Conservation (phyloP, 2,329 filamentous ascomycete genomes). For the Septoria petroselini region DNA sequence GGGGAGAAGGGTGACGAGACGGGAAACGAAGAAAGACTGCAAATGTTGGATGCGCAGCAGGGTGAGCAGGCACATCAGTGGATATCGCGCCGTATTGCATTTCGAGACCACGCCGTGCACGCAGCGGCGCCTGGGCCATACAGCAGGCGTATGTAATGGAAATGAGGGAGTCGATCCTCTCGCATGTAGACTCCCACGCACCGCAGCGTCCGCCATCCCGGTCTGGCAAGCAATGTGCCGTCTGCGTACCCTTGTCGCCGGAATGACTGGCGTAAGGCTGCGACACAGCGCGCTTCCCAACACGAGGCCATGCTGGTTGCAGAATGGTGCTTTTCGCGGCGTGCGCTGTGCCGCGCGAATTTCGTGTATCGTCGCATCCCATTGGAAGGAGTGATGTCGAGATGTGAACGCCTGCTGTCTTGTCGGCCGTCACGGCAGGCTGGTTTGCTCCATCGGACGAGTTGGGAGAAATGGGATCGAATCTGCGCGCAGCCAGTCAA, state of each 20-base stretch:
- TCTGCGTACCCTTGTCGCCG: slow-evolving; percentile 7
- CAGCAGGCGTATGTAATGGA: slow-evolving; percentile 11
- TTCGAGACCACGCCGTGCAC: slow-evolving; percentile 6
- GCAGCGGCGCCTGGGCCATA: slow-evolving; percentile 3
- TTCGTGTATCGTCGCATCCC: not conserved
- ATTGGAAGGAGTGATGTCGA: not conserved
- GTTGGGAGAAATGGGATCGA: too few relatives aligned
- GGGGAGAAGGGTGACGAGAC: slow-evolving; percentile 4
- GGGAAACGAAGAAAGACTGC: not conserved
- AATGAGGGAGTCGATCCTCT: slow-evolving; percentile 11
- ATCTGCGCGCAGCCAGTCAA: too few relatives aligned
- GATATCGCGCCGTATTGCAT: slow-evolving; percentile 5
- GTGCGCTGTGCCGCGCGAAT: slow-evolving; percentile 10
- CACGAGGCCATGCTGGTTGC: slow-evolving; percentile 8
- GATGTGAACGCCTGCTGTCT: not conserved
- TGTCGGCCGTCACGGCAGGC: not conserved
- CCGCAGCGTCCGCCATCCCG: slow-evolving; percentile 4
- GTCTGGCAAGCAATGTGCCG: not conserved
- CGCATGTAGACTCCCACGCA: slow-evolving; percentile 9
- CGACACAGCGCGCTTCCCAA: slow-evolving; percentile 1
- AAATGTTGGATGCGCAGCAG: slow-evolving; percentile 7
- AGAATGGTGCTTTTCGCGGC: not conserved
- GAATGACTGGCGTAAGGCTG: slow-evolving; percentile 14
- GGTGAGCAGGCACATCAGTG: slow-evolving; percentile 13
- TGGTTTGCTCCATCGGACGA: not conserved